Evolutionary conservation across 208 protist species (phyloP), one percentile per base, ranked within the genome.

Genomic region (Zelonia costaricensis): DNA sequence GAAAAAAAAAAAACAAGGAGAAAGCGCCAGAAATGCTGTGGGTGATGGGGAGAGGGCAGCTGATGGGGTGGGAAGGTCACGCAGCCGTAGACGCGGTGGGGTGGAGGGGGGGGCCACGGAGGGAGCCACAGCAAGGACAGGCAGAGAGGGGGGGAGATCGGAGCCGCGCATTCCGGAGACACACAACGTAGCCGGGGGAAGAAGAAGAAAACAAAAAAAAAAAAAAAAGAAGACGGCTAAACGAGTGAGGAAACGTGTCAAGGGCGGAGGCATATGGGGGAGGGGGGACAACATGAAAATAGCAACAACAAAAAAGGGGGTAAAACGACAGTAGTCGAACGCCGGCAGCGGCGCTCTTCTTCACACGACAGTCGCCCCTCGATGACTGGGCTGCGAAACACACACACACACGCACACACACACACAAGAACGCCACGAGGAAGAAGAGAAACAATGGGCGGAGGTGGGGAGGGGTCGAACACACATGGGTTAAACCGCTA

Each of bases 271-370:
- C n/a, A n/a, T n/a, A n/a, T n/a, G n/a, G n/a, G n/a, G n/a, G n/a
- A n/a, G n/a, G n/a, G n/a, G n/a, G n/a, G n/a, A 53, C 4, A 65
- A 63, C 4, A 51, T 3, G 13, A 38, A 61, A 38, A 52, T 28
- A 3, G 30, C 4, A 30, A 36, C 25, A 49, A 3, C 10, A 39
- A 23, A 52, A 42, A 43, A 47, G 42, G 2, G 36, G 16, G 3
- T 31, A 30, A 1, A 52, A 28, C 8, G 30, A 22, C 3, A 45
- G 2, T 25, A 38, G 18, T n/a, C 15, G 18, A 8, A 38, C 4
- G 15, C 13, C n/a, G n/a, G n/a, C n/a, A n/a, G n/a, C n/a, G n/a
- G n/a, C n/a, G n/a, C n/a, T n/a, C n/a, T n/a, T n/a, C n/a, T n/a
- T n/a, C n/a, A n/a, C n/a, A n/a, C n/a, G n/a, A n/a, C n/a, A n/a